These are phyloP conservation scores for Tausonia pullulans DNA, from an alignment of 1,284 basidiomycete species.

Conservation along the genomic window DNA sequence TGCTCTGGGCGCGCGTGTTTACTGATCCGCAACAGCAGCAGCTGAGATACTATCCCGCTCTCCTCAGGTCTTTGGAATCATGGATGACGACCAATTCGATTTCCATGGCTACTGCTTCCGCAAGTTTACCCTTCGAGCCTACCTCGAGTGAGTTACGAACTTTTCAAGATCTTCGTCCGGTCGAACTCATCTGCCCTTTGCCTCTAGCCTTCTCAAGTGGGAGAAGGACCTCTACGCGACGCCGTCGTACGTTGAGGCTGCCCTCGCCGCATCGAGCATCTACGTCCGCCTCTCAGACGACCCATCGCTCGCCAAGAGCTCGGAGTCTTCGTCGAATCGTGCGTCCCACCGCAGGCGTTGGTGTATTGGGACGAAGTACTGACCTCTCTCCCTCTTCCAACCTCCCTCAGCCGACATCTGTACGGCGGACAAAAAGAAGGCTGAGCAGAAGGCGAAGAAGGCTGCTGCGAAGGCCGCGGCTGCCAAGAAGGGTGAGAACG, in stretches of 20 bases:
- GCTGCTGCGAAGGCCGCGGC: conserved; percentile 72
- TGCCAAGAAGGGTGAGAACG: conserved; percentile 44
- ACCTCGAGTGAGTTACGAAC: conserved; percentile 51
- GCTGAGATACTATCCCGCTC: not conserved
- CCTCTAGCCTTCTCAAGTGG: conserved; percentile 59
- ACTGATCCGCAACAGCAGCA: not conserved
- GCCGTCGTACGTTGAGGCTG: conserved; percentile 64
- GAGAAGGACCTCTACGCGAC: conserved; percentile 69
- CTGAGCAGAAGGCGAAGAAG: conserved; percentile 42
- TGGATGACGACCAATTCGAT: conserved; percentile 95
- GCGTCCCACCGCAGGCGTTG: conserved; percentile 19
- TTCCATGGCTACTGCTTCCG: conserved; percentile 94
- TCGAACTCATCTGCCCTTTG: not conserved
- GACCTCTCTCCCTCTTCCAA: not conserved
- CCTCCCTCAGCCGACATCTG: conserved; percentile 30
- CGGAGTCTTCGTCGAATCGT: conserved; percentile 3
- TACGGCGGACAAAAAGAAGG: conserved; percentile 36
- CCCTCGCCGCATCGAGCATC: conserved; percentile 61
- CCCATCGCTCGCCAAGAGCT: conserved; percentile 44
- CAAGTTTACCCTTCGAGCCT: conserved; percentile 76
- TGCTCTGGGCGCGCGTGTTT: not conserved
- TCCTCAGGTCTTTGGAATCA: conserved; percentile 63
- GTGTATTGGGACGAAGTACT: not conserved
- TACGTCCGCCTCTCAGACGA: conserved; percentile 65
- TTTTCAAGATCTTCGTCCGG: conserved; percentile 1